Percentiles rank a stretch among this genome's conserved stretches.
Conservation (phyloP, 495 filamentous ascomycete species). For the Baudoinia panamericana region DNA sequence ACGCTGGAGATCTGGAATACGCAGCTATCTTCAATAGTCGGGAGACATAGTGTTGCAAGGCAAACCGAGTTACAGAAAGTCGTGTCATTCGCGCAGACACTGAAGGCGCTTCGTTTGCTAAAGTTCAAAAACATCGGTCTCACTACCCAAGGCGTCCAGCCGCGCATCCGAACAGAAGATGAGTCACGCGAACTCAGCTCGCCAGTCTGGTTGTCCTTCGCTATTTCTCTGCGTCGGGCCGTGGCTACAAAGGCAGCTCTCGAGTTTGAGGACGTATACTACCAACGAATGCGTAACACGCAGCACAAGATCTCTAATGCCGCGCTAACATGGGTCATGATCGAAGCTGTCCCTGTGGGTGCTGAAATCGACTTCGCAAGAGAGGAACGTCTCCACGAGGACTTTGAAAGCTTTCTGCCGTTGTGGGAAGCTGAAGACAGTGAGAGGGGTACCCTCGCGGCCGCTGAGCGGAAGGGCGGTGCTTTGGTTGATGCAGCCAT, state of each 20-base stretch:
- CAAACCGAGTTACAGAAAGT: too few species aligned
- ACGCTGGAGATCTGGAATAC: too few species aligned
- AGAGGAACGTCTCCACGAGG: slow-evolving; percentile 10
- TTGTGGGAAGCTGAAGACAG: slow-evolving; percentile 14
- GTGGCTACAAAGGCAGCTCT: not conserved
- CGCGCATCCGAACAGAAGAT: too few species aligned
- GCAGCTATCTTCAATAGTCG: too few species aligned
- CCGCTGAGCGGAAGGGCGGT: not conserved
- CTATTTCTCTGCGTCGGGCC: not conserved
- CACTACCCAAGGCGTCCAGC: not conserved
- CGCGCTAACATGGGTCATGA: slow-evolving; percentile 8
- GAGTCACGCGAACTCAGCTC: too few species aligned
- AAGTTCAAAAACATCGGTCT: not conserved
- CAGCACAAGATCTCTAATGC: not conserved
- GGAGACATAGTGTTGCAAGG: too few species aligned
- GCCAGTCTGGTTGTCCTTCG: not conserved
- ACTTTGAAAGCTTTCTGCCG: slow-evolving; percentile 13
- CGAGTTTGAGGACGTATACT: too few species aligned
- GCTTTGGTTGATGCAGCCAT: slow-evolving; percentile 14
- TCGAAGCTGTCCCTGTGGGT: slow-evolving; percentile 3
- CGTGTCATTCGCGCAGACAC: slow-evolving; percentile 1
- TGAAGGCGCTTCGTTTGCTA: too few species aligned
- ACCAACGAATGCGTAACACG: too few species aligned
- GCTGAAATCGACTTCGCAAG: slow-evolving; percentile 2
- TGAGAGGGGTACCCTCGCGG: not conserved